These are phyloP conservation scores for Candida gigantensis DNA, from an alignment of 1,139 yeast species.

Conservation along the genomic window DNA sequence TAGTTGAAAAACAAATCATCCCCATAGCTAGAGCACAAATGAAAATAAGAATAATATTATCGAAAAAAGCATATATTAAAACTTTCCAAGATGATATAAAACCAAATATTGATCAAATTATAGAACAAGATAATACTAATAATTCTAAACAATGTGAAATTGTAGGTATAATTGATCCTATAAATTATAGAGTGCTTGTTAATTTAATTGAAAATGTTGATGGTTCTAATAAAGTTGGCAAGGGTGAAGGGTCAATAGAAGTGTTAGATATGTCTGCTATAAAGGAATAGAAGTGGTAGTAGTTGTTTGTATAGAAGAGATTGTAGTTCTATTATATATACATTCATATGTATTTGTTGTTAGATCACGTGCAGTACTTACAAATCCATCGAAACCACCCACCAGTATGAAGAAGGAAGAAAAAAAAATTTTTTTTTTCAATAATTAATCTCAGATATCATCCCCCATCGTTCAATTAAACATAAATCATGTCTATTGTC, in stretches of 20 bases:
- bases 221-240: conserved; percentile 48
- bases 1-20: conserved; percentile 76
- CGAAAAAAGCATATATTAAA: conserved; percentile 52
- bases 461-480: conserved; percentile 1
- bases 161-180: conserved; percentile 84
- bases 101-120: conserved; percentile 54
- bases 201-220: conserved; percentile 44
- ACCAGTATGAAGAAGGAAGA: not conserved
- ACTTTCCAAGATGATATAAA: conserved; percentile 48
- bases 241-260: conserved; percentile 69
- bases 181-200: conserved; percentile 69
- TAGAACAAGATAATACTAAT: conserved; percentile 49
- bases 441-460: conserved; percentile 1
- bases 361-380: no score
- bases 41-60: conserved; percentile 68
- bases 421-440: conserved; percentile 15
- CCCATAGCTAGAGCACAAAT: conserved; percentile 95
- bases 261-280: conserved; percentile 90
- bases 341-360: no score
- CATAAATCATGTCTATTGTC: conserved; percentile 32
- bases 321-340: no score
- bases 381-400: no score
- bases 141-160: conserved; percentile 55
- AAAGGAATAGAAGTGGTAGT: conserved; percentile 38
- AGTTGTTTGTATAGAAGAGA: not conserved